phyloP scores from a whole-genome alignment of 2,329 filamentous ascomycete species.

The Pseudogymnoascus sp. region DNA sequence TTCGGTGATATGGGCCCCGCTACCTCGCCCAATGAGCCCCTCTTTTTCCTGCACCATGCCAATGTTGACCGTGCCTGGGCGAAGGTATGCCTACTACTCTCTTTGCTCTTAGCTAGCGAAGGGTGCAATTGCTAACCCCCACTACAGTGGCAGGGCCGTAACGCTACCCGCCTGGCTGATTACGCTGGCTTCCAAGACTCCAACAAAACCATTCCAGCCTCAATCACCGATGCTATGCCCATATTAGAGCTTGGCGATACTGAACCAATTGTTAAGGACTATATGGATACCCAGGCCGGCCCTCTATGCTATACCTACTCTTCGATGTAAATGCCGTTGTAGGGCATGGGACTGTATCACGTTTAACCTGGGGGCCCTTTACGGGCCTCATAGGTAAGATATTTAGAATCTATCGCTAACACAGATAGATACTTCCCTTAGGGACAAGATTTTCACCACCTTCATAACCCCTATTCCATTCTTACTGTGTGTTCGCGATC shows the following conservation, averaged over 20 bases:
- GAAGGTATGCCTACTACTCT: not conserved
- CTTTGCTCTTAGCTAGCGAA: not conserved
- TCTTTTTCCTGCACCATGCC: not conserved
- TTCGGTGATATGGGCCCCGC: not conserved
- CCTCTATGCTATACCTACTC: constrained; percentile 13
- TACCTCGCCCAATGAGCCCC: not conserved
- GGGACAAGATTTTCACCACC: too few relatives aligned
- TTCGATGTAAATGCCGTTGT: constrained; percentile 5
- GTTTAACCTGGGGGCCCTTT: not conserved
- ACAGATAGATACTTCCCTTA: too few relatives aligned
- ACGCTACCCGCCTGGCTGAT: not conserved
- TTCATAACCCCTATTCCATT: too few relatives aligned
- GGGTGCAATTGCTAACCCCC: not conserved
- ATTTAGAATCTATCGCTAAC: too few relatives aligned
- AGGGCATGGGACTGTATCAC: not conserved
- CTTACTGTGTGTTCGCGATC: too few relatives aligned
- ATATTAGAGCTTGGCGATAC: not conserved
- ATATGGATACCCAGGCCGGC: constrained; percentile 7
- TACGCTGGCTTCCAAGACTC: not conserved
- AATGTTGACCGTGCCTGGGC: not conserved
- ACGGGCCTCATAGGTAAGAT: not conserved
- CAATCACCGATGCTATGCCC: not conserved
- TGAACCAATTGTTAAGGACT: constrained; percentile 4
- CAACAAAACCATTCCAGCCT: not conserved
- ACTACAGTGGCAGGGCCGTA: not conserved